Base-by-base conservation (phyloP, 2,329 filamentous ascomycete genomes). In the Chrysoporthe deuterocubensis region DNA sequence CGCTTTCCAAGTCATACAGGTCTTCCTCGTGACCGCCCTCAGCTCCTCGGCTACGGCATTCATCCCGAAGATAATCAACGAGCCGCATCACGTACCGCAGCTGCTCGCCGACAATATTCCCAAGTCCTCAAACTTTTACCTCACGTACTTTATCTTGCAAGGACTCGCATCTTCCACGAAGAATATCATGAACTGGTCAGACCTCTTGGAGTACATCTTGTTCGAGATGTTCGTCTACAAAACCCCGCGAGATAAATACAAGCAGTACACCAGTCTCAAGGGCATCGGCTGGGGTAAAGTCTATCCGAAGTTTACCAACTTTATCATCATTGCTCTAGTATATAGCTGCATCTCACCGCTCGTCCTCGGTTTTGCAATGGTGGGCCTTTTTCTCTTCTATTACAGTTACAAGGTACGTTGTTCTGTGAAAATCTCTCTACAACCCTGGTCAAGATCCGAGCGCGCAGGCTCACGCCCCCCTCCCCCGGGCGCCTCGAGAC, bases 291-390 rank as follows among this genome's bases (percentile, higher is more conserved):
- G 92, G 92, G 93, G 93, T 67, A 92, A 89, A 62, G 83, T 93
- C 18, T 87, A 92, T 73, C 93, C 92, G 0, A 83, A 91, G 6
- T 91, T 92, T 75, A 92, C 90, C 60, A 91, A 92, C 75, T 85
- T 95, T 76, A 85, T 87, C 26, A 89, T 92, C 37, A 92, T 93
- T 72, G 83, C 83, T 58, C 90, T 97, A 72, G 90, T 89, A 21
- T 97, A 96, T 76, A 89, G 93, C 1, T 90, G 92, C 72, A 94
- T 97, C 72, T 92, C 93, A 0, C 94, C 94, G 0, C 81, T 97
- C 4, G 89, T 97, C 64, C 84, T 97, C 21, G 89, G 90, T 54
- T 97, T 96, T 78, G 92, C 92, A 0, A 89, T 90, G 1, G 81
- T 94, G 50, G 93, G 91, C 44, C 86, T 97, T 71, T 87, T 83